A percentile compares a stretch with the other conserved stretches of the same genome.
phyloP scores from a whole-genome alignment of 257 asterid species.

The Solanum appendiculatum region DNA sequence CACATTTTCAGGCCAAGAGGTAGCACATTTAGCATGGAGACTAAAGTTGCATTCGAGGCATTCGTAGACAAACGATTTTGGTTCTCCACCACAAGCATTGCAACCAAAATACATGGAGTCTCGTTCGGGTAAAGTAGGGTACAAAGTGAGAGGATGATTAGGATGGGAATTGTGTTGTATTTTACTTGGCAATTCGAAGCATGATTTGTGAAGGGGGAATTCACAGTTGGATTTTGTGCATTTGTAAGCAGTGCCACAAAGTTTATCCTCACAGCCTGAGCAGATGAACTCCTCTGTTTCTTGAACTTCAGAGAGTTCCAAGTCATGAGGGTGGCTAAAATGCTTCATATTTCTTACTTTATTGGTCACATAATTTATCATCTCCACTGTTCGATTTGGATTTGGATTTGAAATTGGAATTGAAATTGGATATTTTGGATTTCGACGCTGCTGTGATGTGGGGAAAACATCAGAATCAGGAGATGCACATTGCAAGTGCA shows the following conservation, averaged over 20 bases:
- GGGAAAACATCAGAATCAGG: not conserved
- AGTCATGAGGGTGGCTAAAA: not conserved
- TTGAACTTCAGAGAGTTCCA: not conserved
- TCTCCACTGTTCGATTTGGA: not conserved
- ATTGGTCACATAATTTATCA: not conserved
- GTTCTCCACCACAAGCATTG: not conserved
- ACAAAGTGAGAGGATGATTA: conserved; percentile 3
- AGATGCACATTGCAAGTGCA: conserved; percentile 7
- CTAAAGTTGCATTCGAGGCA: conserved; percentile 8
- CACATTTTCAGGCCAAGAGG: not conserved
- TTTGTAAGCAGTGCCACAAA: not conserved
- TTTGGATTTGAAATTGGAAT: not conserved
- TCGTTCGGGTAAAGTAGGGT: conserved; percentile 5
- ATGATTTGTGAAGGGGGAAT: conserved; percentile 13
- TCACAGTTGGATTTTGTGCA: conserved; percentile 3
- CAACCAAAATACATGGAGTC: not conserved
- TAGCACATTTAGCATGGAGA: conserved; percentile 7
- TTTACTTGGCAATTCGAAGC: conserved; percentile 8
- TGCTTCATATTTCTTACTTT: not conserved
- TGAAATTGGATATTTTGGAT: not conserved
- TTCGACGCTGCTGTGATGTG: not conserved
- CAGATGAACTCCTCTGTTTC: not conserved
- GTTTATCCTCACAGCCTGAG: not conserved
- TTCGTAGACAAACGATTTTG: conserved; percentile 4
- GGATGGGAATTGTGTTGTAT: not conserved